Evolutionary conservation across 345 rosid species (phyloP), one percentile per base, ranked within the genome.

Genomic region (Abelmoschus esculentus): DNA sequence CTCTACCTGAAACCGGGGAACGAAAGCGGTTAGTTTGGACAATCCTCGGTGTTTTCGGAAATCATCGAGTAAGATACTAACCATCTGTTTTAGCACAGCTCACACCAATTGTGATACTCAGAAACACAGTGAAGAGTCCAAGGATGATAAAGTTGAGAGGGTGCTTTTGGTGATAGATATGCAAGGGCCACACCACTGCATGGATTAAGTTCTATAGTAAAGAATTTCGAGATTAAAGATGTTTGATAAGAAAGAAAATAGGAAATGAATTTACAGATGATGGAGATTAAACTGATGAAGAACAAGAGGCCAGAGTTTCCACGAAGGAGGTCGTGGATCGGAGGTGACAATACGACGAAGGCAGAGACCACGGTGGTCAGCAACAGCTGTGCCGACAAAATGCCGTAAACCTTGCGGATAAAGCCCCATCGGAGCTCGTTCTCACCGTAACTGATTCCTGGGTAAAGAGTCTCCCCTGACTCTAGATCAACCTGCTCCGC

Each of bases 1-100:
- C 6, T 53, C 56, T 53, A 79, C 98, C 97, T 93, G 90, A 66
- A 78, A 74, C 26, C n/a, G 78, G 18, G 22, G 10, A 61, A 44
- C 47, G 31, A 18, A 38, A 38, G 28, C 5, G 14, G 44, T 44
- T 40, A 58, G 50, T 14, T 49, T 18, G 7, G 54, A 64, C 10
- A 47, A 59, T 63, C 3, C 14, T 4, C 14, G 26, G 26, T 0
- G 8, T 15, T 52, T 14, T 4, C 3, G 7, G 19, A 0, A 7
- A 52, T 0, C 19, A 52, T 52, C 1, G 26, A 22, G 26, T 22
- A 22, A 22, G 26, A 22, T 47, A 47, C 53, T 47, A 47, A 13
- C 56, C 56, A 17, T 53, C 56, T 2, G 56, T 53, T 26, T 53
- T 53, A 6, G 56, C 56, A 7, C 56, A 53, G 56, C 56, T 53